These are phyloP conservation scores for Cladophialophora yegresii DNA, from an alignment of 2,329 filamentous ascomycete genomes.

Conservation along the genomic window DNA sequence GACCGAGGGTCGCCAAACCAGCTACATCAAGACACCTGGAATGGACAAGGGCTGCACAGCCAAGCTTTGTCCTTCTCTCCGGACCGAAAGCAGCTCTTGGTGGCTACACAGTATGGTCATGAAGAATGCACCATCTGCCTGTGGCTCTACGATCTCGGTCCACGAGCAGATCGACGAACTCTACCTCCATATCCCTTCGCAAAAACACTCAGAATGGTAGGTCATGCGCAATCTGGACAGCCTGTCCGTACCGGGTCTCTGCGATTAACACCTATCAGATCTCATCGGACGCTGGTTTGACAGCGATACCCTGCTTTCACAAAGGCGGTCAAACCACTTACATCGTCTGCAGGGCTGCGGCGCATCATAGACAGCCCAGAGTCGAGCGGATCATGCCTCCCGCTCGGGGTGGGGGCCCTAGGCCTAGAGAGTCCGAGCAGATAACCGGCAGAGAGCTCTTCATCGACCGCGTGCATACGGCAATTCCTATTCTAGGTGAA, in stretches of 20 bases:
- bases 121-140: not conserved
- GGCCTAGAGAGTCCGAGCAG: not conserved
- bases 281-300: conserved; percentile 1
- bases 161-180: not conserved
- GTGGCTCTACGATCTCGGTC: conserved; percentile 3
- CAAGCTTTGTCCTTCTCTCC: conserved; percentile 3
- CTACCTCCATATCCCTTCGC: not conserved
- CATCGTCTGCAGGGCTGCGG: conserved; percentile 3
- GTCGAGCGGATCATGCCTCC: not conserved
- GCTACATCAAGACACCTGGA: not conserved
- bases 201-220: conserved; percentile 1
- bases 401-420: not conserved
- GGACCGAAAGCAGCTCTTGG: not conserved
- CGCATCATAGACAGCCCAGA: not conserved
- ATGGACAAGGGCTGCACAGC: not conserved
- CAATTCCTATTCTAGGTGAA: not conserved
- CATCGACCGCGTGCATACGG: not conserved
- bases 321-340: not conserved
- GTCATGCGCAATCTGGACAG: not conserved
- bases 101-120: conserved; percentile 5
- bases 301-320: conserved; percentile 8
- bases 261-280: not conserved
- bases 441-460: not conserved
- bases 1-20: not conserved
- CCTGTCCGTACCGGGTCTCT: not conserved